A percentile compares a stretch with the other conserved stretches of the same genome.
phyloP scores from a whole-genome alignment of 164 flowering plant species.

The Akebia trifoliata region DNA sequence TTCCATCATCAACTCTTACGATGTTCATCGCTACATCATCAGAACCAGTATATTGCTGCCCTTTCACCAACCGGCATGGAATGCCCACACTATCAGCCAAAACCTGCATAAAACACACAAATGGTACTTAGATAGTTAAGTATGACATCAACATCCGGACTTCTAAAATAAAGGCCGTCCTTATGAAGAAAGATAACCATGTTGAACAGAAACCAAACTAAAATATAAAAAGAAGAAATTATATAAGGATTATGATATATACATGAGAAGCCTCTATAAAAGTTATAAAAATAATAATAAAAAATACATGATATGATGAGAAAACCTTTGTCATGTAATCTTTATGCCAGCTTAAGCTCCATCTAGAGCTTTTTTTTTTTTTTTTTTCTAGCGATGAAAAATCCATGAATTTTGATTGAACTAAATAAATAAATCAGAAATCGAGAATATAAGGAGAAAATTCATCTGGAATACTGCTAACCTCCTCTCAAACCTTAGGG shows the following conservation, averaged over 20 bases:
- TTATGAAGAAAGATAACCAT: neutral
- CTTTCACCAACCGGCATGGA: slow-evolving; percentile 85
- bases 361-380: too few species aligned
- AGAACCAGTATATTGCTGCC: slow-evolving; percentile 76
- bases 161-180: neutral
- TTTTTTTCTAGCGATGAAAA: too few species aligned
- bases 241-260: neutral
- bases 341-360: too few species aligned
- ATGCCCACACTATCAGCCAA: slow-evolving; percentile 81
- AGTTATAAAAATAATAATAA: too few species aligned
- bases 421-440: too few species aligned
- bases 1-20: slow-evolving; percentile 72
- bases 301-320: too few species aligned
- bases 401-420: too few species aligned
- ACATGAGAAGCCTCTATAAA: neutral
- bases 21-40: slow-evolving; percentile 85
- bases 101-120: slow-evolving; percentile 41
- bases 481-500: too few species aligned
- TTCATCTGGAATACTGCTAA: too few species aligned
- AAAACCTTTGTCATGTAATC: too few species aligned
- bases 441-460: too few species aligned
- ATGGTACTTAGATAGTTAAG: neutral
- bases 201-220: neutral
- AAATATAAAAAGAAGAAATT: neutral
- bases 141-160: neutral